Evolutionary conservation across 2,329 filamentous ascomycete species (phyloP).

Genomic region (Nannizzia gypsea): DNA sequence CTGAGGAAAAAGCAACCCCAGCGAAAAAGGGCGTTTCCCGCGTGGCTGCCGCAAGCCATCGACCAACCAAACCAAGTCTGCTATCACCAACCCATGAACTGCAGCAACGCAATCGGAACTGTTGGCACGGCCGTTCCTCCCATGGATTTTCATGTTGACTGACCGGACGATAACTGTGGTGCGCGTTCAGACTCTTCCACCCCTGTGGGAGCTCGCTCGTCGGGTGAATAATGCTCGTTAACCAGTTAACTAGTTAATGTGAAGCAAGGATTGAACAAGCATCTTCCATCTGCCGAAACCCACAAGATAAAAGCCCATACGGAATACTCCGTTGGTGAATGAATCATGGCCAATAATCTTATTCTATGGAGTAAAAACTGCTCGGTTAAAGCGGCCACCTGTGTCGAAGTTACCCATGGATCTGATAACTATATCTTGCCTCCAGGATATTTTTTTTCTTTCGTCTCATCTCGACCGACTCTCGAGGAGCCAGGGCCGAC

Average conservation of each 20-base stretch:
- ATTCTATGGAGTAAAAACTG: neutral
- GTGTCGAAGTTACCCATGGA: neutral
- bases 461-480: neutral
- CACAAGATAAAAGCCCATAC: neutral
- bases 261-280: neutral
- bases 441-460: neutral
- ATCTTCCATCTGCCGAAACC: neutral
- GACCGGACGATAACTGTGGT: neutral
- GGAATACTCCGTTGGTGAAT: too few species aligned
- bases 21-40: neutral
- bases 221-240: neutral
- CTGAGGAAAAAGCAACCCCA: neutral
- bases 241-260: neutral
- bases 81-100: neutral
- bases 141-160: neutral
- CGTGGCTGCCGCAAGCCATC: neutral
- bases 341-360: neutral
- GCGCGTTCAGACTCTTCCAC: too few species aligned
- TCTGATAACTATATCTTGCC: neutral
- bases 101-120: neutral
- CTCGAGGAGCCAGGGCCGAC: neutral
- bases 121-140: too few species aligned
- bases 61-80: too few species aligned
- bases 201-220: too few species aligned
- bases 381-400: neutral